Evolutionary conservation across 345 rosid genomes (phyloP).

Genomic region (Heritiera fomes): DNA sequence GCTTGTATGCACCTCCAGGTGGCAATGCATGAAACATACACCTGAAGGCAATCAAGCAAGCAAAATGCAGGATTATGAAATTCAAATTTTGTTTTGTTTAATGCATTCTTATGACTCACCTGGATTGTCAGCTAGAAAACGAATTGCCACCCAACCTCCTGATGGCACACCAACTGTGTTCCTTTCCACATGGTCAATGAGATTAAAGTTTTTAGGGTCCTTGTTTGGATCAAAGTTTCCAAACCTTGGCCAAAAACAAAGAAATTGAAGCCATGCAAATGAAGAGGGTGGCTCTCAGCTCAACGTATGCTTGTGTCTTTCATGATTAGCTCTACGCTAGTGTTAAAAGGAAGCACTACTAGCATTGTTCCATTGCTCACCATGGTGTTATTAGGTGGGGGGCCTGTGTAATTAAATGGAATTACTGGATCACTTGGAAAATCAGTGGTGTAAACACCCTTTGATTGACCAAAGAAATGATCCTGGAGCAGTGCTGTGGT

Average conservation of each 20-base stretch:
- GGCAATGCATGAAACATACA: constrained; percentile 77
- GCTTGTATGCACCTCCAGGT: constrained; percentile 67
- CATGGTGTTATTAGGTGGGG: constrained; percentile 50
- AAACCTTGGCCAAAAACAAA: constrained; percentile 60
- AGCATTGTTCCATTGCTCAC: constrained; percentile 58
- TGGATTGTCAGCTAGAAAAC: constrained; percentile 5
- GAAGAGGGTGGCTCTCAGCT: too few relatives aligned
- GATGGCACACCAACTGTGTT: constrained; percentile 59
- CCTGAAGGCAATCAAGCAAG: constrained; percentile 29
- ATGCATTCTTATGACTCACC: constrained; percentile 35
- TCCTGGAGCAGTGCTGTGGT: constrained; percentile 64
- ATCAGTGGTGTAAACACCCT: constrained; percentile 13
- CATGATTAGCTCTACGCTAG: constrained; percentile 57
- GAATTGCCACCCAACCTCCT: too few relatives aligned
- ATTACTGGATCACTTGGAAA: constrained; percentile 41
- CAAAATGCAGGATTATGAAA: neutral
- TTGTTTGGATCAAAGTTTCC: constrained; percentile 52
- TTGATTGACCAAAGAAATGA: constrained; percentile 51
- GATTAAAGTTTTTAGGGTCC: constrained; percentile 62
- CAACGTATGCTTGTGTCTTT: constrained; percentile 51
- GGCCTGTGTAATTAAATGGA: constrained; percentile 60
- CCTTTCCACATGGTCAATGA: constrained; percentile 57
- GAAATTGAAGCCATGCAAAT: constrained; percentile 65
- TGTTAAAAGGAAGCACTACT: constrained; percentile 54
- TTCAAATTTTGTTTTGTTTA: neutral